These are phyloP conservation scores for Fusarium luffae DNA, from an alignment of 2,329 filamentous ascomycete genomes.

Conservation along the genomic window DNA sequence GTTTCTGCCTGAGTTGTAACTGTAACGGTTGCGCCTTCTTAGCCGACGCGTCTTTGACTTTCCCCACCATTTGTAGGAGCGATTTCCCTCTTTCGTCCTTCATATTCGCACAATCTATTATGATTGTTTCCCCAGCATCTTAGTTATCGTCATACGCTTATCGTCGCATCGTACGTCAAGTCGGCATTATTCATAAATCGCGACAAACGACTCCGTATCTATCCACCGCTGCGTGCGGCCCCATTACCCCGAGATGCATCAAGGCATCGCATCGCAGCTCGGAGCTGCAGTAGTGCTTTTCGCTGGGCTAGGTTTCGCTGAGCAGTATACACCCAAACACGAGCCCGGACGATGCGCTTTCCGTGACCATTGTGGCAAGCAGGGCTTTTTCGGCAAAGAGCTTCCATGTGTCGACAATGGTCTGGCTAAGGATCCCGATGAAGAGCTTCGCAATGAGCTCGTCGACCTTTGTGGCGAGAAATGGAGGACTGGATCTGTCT, in stretches of 20 bases:
- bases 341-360: slow-evolving; percentile 91
- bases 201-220: slow-evolving; percentile 32
- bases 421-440: slow-evolving; percentile 78
- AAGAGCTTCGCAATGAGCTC: slow-evolving; percentile 78
- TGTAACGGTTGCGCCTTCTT: slow-evolving; percentile 24
- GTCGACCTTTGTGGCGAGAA: slow-evolving; percentile 87
- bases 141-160: slow-evolving; percentile 20
- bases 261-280: slow-evolving; percentile 46
- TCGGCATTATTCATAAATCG: slow-evolving; percentile 18
- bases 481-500: slow-evolving; percentile 86
- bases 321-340: slow-evolving; percentile 69
- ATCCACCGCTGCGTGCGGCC: slow-evolving; percentile 36
- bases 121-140: slow-evolving; percentile 25
- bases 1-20: slow-evolving; percentile 20
- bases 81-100: slow-evolving; percentile 2
- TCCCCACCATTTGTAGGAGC: slow-evolving; percentile 2
- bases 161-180: slow-evolving; percentile 27
- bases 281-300: slow-evolving; percentile 49
- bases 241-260: slow-evolving; percentile 48
- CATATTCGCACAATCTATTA: slow-evolving; percentile 22
- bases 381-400: slow-evolving; percentile 88
- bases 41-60: slow-evolving; percentile 29
- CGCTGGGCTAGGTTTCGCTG: slow-evolving; percentile 41
- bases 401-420: slow-evolving; percentile 94
- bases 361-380: slow-evolving; percentile 89